Percentiles rank a stretch among this genome's conserved stretches.
These are phyloP conservation scores for Fabrea salina DNA, from an alignment of 169 alveolate genomes.

Conservation along the genomic window DNA sequence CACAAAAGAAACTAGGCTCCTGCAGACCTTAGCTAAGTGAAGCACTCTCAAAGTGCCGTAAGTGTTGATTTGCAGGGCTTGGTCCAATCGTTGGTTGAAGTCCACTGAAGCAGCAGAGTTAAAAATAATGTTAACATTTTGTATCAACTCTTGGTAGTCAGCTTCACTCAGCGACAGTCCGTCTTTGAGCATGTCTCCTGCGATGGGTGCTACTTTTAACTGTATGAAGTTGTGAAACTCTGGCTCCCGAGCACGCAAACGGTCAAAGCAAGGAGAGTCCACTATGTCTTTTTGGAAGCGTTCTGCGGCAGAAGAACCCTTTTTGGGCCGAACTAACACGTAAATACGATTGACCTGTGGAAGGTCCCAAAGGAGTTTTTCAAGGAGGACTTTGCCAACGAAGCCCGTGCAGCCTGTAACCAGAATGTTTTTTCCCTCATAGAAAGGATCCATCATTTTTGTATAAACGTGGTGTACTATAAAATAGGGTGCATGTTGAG, in stretches of 20 bases:
- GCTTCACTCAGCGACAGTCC: constrained; percentile 42
- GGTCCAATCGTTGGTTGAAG: constrained; percentile 61
- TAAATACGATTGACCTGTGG: constrained; percentile 55
- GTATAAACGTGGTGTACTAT: too few species aligned
- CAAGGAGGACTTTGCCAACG: constrained; percentile 73
- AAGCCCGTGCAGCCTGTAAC: constrained; percentile 78
- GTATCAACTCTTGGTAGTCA: constrained; percentile 31
- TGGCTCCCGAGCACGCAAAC: constrained; percentile 37
- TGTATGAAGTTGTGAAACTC: constrained; percentile 47
- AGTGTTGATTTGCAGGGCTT: constrained; percentile 65
- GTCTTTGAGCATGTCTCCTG: constrained; percentile 37
- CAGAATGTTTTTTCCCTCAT: constrained; percentile 52
- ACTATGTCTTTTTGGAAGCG: constrained; percentile 62
- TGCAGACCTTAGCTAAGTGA: constrained; percentile 53
- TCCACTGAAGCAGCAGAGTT: constrained; percentile 81
- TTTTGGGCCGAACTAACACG: constrained; percentile 57
- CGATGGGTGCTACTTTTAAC: constrained; percentile 51
- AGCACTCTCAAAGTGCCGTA: constrained; percentile 59
- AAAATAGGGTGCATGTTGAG: too few species aligned
- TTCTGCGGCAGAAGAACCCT: constrained; percentile 47
- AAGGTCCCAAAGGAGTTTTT: constrained; percentile 58
- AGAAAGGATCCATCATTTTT: constrained; percentile 41
- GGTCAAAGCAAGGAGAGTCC: constrained; percentile 50
- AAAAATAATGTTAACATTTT: constrained; percentile 56
- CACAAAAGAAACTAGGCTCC: constrained; percentile 41